A percentile compares a stretch with the other conserved stretches of the same genome.
Conservation (phyloP, 768 basidiomycete genomes). For the Tricholoma furcatifolium region DNA sequence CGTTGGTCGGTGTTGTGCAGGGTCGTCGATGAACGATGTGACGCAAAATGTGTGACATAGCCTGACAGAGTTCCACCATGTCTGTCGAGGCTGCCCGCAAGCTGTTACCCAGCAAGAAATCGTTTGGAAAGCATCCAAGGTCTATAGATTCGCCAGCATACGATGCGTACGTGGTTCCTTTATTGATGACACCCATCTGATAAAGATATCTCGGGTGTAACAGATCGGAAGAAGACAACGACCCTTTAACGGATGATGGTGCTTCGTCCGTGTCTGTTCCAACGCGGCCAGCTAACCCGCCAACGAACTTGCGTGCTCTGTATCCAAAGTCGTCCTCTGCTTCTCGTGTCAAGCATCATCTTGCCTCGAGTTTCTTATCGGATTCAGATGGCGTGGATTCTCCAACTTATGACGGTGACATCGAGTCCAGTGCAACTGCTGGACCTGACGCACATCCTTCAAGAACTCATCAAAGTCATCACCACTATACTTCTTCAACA, state of each 20-base stretch:
- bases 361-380: conserved; percentile 54
- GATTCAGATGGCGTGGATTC: conserved; percentile 80
- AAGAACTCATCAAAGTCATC: conserved; percentile 31
- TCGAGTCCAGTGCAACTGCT: conserved; percentile 74
- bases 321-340: conserved; percentile 28
- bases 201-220: conserved; percentile 9
- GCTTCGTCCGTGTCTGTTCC: conserved; percentile 51
- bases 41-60: conserved; percentile 11
- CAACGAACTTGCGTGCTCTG: conserved; percentile 25
- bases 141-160: conserved; percentile 71
- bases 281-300: conserved; percentile 26
- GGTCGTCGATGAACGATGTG: conserved; percentile 11
- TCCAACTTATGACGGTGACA: conserved; percentile 88
- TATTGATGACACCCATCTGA: not conserved
- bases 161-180: conserved; percentile 49
- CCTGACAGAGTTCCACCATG: conserved; percentile 15
- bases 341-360: conserved; percentile 45
- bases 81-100: conserved; percentile 31
- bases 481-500: conserved; percentile 45
- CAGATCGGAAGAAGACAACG: conserved; percentile 88
- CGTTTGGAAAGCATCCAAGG: conserved; percentile 68
- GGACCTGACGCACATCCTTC: conserved; percentile 41
- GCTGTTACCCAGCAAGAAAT: conserved; percentile 57
- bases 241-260: conserved; percentile 78
- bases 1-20: not conserved